These are phyloP conservation scores for Ustilago hordei DNA, from an alignment of 1,284 basidiomycete species.

Conservation along the genomic window DNA sequence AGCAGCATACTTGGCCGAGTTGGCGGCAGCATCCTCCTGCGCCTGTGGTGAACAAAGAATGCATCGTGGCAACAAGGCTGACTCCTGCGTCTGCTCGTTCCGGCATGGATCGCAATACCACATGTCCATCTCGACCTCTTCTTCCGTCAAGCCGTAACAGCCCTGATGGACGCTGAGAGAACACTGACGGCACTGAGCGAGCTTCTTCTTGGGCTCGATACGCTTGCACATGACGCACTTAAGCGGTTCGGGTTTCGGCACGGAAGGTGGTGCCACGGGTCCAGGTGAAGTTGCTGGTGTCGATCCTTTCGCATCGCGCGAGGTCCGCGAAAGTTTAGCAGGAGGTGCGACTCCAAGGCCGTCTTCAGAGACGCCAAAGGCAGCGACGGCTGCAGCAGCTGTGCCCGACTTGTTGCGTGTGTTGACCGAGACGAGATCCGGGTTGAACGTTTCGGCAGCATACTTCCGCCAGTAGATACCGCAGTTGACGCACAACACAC, in stretches of 20 bases:
- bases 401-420: conserved; percentile 49
- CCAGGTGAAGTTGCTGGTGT: conserved; percentile 31
- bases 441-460: conserved; percentile 62
- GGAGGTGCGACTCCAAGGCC: conserved; percentile 65
- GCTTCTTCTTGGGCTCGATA: conserved; percentile 63
- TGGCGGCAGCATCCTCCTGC: conserved; percentile 48
- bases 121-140: conserved; percentile 45
- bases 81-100: conserved; percentile 61
- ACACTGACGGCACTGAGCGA: conserved; percentile 63
- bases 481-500: conserved; percentile 63
- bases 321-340: conserved; percentile 39
- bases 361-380: conserved; percentile 46
- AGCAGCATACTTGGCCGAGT: conserved; percentile 37
- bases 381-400: conserved; percentile 34
- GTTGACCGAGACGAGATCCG: conserved; percentile 54
- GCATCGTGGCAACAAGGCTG: conserved; percentile 58
- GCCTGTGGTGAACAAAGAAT: conserved; percentile 54
- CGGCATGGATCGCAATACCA: conserved; percentile 66
- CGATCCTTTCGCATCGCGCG: conserved; percentile 35
- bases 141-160: conserved; percentile 61
- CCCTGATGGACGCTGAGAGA: conserved; percentile 64
- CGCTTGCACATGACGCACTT: conserved; percentile 65
- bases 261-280: conserved; percentile 19
- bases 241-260: conserved; percentile 49
- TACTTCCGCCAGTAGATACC: conserved; percentile 69